These are phyloP conservation scores for Ensete glaucum DNA, from an alignment of 176 grass and related monocot genomes.

Conservation along the genomic window DNA sequence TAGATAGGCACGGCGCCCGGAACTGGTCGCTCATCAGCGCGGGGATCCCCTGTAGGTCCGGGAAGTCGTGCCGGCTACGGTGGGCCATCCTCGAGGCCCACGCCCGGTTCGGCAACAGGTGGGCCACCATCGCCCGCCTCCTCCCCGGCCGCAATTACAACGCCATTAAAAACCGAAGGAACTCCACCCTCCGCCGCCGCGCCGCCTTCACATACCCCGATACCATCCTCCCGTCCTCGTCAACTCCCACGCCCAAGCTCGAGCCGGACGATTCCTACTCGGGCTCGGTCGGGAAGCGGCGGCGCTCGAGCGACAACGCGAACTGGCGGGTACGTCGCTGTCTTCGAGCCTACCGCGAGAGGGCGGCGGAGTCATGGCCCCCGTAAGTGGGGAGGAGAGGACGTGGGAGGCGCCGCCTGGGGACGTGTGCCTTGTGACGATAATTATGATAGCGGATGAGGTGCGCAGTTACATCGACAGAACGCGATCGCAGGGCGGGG, in stretches of 20 bases:
- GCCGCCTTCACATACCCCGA: background rate
- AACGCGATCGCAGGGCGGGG: background rate
- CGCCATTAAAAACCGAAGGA: slow-evolving; percentile 97
- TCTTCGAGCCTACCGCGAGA: slow-evolving; percentile 34
- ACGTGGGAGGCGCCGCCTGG: slow-evolving; percentile 18
- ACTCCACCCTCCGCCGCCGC: slow-evolving; percentile 60
- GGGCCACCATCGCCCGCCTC: slow-evolving; percentile 79
- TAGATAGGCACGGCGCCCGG: slow-evolving; percentile 51
- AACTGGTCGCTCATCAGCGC: slow-evolving; percentile 70
- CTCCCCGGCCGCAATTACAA: slow-evolving; percentile 83
- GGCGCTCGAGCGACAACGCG: background rate
- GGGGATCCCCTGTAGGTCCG: slow-evolving; percentile 53
- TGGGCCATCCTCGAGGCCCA: slow-evolving; percentile 67
- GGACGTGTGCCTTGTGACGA: slow-evolving; percentile 8
- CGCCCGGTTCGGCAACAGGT: slow-evolving; percentile 59
- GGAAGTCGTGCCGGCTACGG: slow-evolving; percentile 88
- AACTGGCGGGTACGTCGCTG: slow-evolving; percentile 40
- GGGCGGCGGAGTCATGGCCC: background rate
- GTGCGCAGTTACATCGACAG: slow-evolving; percentile 41
- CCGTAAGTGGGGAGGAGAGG: slow-evolving; percentile 1
- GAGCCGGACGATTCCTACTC: background rate
- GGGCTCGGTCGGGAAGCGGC: slow-evolving; percentile 24
- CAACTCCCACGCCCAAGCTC: background rate
- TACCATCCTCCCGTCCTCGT: slow-evolving; percentile 21
- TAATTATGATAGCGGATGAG: slow-evolving; percentile 61